Evolutionary conservation across 331 rosid species (phyloP).

Genomic region (Acacia concinna): DNA sequence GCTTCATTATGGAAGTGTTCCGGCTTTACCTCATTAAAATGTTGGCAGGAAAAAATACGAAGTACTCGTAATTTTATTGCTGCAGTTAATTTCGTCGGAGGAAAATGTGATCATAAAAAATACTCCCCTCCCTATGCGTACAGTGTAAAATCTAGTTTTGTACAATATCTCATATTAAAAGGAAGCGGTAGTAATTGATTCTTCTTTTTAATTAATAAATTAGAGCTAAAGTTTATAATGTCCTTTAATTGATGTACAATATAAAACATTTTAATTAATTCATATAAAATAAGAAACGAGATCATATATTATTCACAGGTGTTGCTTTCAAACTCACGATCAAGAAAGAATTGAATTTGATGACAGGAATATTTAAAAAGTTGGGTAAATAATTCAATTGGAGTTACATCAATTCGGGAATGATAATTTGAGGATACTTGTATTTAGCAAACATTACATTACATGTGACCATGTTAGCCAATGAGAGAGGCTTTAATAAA

Average conservation of each 20-base stretch:
- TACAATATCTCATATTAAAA: too few species aligned
- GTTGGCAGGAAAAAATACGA: background rate
- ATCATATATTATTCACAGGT: too few species aligned
- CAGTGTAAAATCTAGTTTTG: too few species aligned
- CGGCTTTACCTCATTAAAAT: background rate
- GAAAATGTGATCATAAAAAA: background rate
- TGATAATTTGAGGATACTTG: background rate
- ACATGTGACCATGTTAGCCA: background rate
- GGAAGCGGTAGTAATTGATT: too few species aligned
- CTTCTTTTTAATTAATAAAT: too few species aligned
- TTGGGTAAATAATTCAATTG: background rate
- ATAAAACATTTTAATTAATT: too few species aligned
- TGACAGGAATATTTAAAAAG: background rate
- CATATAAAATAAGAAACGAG: too few species aligned
- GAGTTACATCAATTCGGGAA: background rate
- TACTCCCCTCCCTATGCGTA: too few species aligned
- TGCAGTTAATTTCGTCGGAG: too few species aligned
- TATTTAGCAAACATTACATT: background rate
- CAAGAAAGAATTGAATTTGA: background rate
- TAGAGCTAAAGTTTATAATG: too few species aligned
- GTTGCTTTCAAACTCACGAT: background rate
- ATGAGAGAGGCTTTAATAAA: background rate
- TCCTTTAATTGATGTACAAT: too few species aligned
- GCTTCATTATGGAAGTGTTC: background rate
- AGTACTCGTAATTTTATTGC: too few species aligned